Base-by-base conservation (phyloP, 2,329 filamentous ascomycete species). In the Atkinsonella hypoxylon region DNA sequence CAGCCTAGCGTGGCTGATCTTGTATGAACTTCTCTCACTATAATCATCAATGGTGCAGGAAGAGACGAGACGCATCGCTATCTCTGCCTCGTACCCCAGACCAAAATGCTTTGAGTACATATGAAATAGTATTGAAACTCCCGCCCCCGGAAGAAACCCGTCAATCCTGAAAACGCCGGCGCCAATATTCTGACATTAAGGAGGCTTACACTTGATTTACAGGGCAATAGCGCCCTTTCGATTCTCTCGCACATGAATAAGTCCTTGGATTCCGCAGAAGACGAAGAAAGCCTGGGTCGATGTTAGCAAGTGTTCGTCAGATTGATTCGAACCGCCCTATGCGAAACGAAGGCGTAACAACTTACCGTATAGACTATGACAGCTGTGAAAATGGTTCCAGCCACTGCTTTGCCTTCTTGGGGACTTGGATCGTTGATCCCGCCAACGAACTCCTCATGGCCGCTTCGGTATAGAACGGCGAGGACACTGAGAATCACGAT, bases 241-340 rank as follows among this genome's bases (percentile, higher is more conserved):
- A 69, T 81, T 89, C 68, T 90, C 85, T 67, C 89, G 83, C 61
- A 88, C 71, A 69, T 97, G 89, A 54, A 96, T 77, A 63, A 86
- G 80, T 56, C 89, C 91, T 68, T 97, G 91, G 58, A 90, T 80
- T 52, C 85, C 87, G 70, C 91, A 97, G 72, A 95, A 96, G 47
- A 94, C 76, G 51, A 96, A 79, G 75, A 97, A 97, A 17, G 77
- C 82, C 90, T 94, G 57, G 57, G 10, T 30, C 4, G 22, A 3
- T 18, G 15, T 49, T 18, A 49, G 47, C 34, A 20, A 1, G 22
- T 18, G 30, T 26, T 48, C 7, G 26, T 17, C 9, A 6, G 9
- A 4, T 8, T 7, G 20, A 22, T 17, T 31, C 17, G 18, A 30
- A 26, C 6, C 11, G 6, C 22, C 26, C 34, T 22, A 7, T n/a